Evolutionary conservation across 306 rosid genomes (phyloP).

Genomic region (Urtica urens): DNA sequence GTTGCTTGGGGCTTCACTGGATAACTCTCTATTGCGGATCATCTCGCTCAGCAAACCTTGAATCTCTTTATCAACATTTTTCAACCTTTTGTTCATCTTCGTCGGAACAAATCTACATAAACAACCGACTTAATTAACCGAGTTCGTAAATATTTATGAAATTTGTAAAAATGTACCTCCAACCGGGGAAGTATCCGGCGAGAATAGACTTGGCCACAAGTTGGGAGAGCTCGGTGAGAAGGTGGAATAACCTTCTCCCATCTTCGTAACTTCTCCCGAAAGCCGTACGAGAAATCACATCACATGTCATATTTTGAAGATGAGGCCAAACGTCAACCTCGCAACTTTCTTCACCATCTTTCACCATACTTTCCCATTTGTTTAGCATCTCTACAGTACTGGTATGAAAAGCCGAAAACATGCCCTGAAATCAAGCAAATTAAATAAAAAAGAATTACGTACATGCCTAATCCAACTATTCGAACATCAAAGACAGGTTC

Average conservation of each 20-base stretch:
- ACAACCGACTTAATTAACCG: not conserved
- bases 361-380: slow-evolving; percentile 19
- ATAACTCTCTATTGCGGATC: slow-evolving; percentile 21
- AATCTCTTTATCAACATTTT: slow-evolving; percentile 17
- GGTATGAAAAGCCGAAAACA: slow-evolving; percentile 8
- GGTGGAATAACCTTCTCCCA: slow-evolving; percentile 23
- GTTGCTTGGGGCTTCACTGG: not conserved
- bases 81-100: slow-evolving; percentile 19
- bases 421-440: not conserved
- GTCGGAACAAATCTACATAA: slow-evolving; percentile 27
- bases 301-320: slow-evolving; percentile 13
- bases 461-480: not conserved
- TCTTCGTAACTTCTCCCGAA: slow-evolving; percentile 35
- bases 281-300: slow-evolving; percentile 33
- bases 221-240: slow-evolving; percentile 13
- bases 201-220: not conserved
- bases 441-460: not conserved
- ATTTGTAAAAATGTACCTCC: slow-evolving; percentile 18
- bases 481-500: not conserved
- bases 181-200: slow-evolving; percentile 22
- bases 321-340: slow-evolving; percentile 30
- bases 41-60: slow-evolving; percentile 12
- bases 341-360: not conserved
- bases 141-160: not conserved
- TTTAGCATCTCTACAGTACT: slow-evolving; percentile 19